Conservation (phyloP, 805 yeast species). For the Zygosaccharomyces pseudorouxii region DNA sequence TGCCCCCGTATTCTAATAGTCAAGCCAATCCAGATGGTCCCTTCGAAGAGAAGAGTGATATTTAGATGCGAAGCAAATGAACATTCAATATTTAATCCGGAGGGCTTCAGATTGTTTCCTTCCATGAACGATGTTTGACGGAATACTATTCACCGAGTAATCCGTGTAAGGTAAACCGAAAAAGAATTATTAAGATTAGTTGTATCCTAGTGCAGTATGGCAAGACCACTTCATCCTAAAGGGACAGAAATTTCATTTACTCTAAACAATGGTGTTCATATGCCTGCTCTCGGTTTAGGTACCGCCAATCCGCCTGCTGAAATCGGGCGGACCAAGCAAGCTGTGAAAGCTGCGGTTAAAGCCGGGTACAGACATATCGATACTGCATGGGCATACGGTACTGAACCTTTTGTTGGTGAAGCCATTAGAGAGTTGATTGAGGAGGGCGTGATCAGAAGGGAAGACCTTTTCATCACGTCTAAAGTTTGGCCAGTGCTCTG, state of each 20-base stretch:
- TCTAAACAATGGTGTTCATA: constrained; percentile 51
- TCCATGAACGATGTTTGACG: too few species aligned
- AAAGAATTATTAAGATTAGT: background rate
- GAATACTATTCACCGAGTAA: too few species aligned
- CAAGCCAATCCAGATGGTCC: background rate
- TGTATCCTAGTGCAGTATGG: too few species aligned
- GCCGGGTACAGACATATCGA: constrained; percentile 71
- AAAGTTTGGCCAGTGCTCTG: constrained; percentile 63
- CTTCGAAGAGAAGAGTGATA: background rate
- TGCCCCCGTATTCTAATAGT: background rate
- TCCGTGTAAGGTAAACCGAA: too few species aligned
- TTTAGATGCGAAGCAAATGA: background rate
- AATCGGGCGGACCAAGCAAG: constrained; percentile 42
- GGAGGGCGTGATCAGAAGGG: constrained; percentile 45
- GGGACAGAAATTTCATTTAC: constrained; percentile 40
- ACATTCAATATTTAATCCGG: too few species aligned
- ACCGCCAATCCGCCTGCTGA: constrained; percentile 52
- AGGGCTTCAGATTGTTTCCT: too few species aligned
- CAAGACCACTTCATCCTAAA: constrained; percentile 28
- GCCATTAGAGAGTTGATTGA: constrained; percentile 48
- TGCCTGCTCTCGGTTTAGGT: constrained; percentile 71
- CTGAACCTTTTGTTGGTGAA: constrained; percentile 63
- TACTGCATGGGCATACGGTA: constrained; percentile 65
- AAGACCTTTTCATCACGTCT: constrained; percentile 66
- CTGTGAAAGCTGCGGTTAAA: constrained; percentile 57